Conservation (phyloP, 306 rosid species). For the Quercus cerris region DNA sequence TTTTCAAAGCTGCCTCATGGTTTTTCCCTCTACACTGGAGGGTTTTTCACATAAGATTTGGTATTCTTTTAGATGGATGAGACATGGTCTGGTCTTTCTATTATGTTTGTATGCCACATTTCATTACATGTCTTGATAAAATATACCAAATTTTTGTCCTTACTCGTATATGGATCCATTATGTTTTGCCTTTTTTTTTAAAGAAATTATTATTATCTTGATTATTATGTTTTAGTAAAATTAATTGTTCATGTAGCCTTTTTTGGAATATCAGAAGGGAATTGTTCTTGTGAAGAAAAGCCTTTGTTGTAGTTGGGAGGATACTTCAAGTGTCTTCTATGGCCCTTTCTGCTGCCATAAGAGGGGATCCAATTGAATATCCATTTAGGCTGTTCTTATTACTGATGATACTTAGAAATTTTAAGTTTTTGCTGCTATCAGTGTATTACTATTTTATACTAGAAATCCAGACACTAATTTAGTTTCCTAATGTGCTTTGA, state of each 20-base stretch:
- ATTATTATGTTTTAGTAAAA: too few species aligned
- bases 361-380: not conserved
- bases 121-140: not conserved
- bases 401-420: not conserved
- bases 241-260: too few species aligned
- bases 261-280: not conserved
- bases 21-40: too few species aligned
- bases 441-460: not conserved
- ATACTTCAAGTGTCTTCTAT: not conserved
- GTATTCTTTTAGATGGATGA: not conserved
- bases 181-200: not conserved
- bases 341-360: not conserved
- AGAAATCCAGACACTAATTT: not conserved
- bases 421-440: not conserved
- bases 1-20: too few species aligned
- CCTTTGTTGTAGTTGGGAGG: not conserved
- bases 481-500: slow-evolving; percentile 11
- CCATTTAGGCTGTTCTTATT: not conserved
- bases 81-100: not conserved
- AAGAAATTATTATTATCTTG: too few species aligned
- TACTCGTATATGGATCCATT: not conserved
- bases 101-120: not conserved
- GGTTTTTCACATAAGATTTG: too few species aligned
- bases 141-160: not conserved
- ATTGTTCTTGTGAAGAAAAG: not conserved